A percentile compares a stretch with the other conserved stretches of the same genome.
phyloP scores from a whole-genome alignment of 495 filamentous ascomycete genomes.

The Achaetomiella virescens region DNA sequence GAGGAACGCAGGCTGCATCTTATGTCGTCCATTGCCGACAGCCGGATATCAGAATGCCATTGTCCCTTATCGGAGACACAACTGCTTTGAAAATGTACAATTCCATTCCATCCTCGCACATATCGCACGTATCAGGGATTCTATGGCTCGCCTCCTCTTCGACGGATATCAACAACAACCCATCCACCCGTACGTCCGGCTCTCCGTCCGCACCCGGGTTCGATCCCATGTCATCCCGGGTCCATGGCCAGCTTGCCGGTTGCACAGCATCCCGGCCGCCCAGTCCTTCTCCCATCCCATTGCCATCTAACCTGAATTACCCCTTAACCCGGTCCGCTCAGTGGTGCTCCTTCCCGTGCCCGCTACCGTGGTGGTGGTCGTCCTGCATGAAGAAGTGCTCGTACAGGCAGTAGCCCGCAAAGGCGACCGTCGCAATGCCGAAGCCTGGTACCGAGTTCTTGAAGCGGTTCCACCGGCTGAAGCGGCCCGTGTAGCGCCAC shows the following conservation, averaged over 20 bases:
- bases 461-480: conserved; percentile 84
- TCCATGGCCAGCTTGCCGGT: too few relatives aligned
- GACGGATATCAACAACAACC: neutral
- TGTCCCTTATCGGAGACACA: neutral
- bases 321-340: conserved; percentile 11
- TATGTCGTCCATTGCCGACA: neutral
- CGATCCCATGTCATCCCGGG: too few relatives aligned
- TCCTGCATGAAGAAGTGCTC: conserved; percentile 75
- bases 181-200: neutral
- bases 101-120: neutral
- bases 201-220: conserved; percentile 2
- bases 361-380: conserved; percentile 62
- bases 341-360: conserved; percentile 37
- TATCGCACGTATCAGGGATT: neutral
- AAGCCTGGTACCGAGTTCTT: conserved; percentile 78
- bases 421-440: conserved; percentile 85
- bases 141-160: neutral
- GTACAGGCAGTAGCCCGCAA: conserved; percentile 79
- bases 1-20: too few relatives aligned
- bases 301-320: neutral
- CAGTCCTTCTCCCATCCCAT: too few relatives aligned
- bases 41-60: neutral
- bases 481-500: conserved; percentile 87
- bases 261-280: too few relatives aligned
- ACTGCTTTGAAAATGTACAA: conserved; percentile 9